Evolutionary conservation across 768 basidiomycete genomes (phyloP).

Genomic region (Heimioporus sp.): DNA sequence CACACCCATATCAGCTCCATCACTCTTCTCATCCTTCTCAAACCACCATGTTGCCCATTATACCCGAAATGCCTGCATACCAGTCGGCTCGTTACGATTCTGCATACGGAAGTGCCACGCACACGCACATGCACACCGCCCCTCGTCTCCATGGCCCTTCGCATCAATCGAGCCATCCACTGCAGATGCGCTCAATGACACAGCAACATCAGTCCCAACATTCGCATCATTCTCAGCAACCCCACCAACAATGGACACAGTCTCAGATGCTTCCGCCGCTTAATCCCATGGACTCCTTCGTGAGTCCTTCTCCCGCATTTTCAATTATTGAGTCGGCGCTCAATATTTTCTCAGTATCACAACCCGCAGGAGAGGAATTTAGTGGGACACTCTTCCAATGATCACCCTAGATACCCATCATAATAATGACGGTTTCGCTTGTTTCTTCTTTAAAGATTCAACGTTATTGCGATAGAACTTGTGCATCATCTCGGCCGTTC

Average conservation of each 20-base stretch:
- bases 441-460: conserved; percentile 35
- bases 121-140: conserved; percentile 25
- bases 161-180: conserved; percentile 3
- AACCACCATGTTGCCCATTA: conserved; percentile 50
- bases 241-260: conserved; percentile 51
- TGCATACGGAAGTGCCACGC: conserved; percentile 38
- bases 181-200: no score
- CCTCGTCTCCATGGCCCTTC: conserved; percentile 39
- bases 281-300: conserved; percentile 63
- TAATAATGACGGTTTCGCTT: conserved; percentile 35
- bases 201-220: conserved; percentile 26
- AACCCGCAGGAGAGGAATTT: conserved; percentile 46
- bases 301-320: conserved; percentile 36
- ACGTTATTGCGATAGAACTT: conserved; percentile 45
- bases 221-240: conserved; percentile 28
- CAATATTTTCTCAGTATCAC: conserved; percentile 20
- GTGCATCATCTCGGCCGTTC: conserved; percentile 47
- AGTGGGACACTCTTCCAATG: conserved; percentile 47
- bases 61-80: conserved; percentile 57
- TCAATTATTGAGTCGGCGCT: conserved; percentile 7
- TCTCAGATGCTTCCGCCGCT: conserved; percentile 41
- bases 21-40: conserved; percentile 40
- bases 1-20: conserved; percentile 44
- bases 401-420: conserved; percentile 54
- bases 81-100: conserved; percentile 53